Evolutionary conservation across 1,139 yeast genomes (phyloP), one percentile per base, ranked within the genome.

Genomic region (Yamadazyma aaseri): DNA sequence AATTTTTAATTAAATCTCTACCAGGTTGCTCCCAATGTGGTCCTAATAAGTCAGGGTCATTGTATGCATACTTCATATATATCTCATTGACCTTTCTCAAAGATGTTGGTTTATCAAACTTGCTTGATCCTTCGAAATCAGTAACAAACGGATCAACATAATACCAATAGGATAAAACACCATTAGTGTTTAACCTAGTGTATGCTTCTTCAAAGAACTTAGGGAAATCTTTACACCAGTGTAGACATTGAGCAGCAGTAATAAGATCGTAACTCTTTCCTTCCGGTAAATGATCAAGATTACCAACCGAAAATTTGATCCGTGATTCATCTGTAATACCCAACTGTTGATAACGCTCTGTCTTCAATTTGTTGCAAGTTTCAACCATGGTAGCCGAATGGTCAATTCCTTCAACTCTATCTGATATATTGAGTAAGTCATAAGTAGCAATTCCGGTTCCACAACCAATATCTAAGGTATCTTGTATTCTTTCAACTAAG

Each of bases 21-120:
- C 76, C 76, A 1, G 76, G 76, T 38, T 65, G 68, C 41, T 67
- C 72, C 73, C 73, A 67, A 42, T 60, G 54, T 1, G 70, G 70
- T 0, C 76, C 75, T 13, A 68, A 49, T 16, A 40, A 50, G n/a
- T 45, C 35, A 1, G 63, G 59, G 36, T 66, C 68, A 16, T 59
- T 57, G 40, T 69, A 69, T n/a, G 55, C 58, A 37, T 57, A 65
- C 34, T 62, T 55, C 37, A 43, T 34, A 45, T 67, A 66, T 17
- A 63, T 41, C 9, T 53, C 46, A 20, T 45, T 41, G 2, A 63
- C 62, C 32, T 38, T 47, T 17, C 47, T 33, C 31, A 65, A 42
- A 5, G 48, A 42, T 6, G 51, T 50, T 1, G 30, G 22, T 30
- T 55, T 54, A 11, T 32, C 28, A 4, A 26, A 21, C 11, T 45